Base-by-base conservation (phyloP, 257 asterid species). In the Nicotiana knightiana region DNA sequence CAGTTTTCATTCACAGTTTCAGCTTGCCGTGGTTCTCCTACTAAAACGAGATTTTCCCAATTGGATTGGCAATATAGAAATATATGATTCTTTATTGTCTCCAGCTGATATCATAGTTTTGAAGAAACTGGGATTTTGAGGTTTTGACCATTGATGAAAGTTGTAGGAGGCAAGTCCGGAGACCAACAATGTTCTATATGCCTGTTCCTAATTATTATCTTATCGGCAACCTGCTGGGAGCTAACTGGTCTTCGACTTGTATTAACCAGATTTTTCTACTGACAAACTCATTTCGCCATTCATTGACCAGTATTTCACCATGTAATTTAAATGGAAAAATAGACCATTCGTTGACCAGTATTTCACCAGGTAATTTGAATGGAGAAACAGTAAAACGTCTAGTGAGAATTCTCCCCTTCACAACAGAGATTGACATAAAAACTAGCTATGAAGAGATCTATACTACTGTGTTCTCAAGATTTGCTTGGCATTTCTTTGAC, bases 171-270 rank as follows among this genome's bases (percentile, higher is more conserved):
- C 18, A 9, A 82, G 54, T 53, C 43, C 73, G 17, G 64, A 59
- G 43, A 37, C 84, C 81, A 32, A 71, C 84, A 5, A 35, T 71
- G 9, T 73, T 82, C 32, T 59, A 58, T 81, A 82, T 82, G 80
- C 81, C 75, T 9, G 24, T 6, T 33, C 61, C 84, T 43, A 1
- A 18, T 15, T 26, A 10, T 7, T 0, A 11, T 26, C 53, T 58
- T 8, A 6, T 58, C 9, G 65, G 73, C 30, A 35, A 82, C 28
- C 46, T 82, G 17, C 33, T 82, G 54, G 53, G 77, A 57, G 81
- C 76, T 24, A 82, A 82, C 59, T 82, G 81, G 84, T 82, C 75
- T 12, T 57, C 65, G 6, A 71, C 75, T 82, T 57, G 24, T 24
- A 64, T 82, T 33, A 82, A 59, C 57, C 35, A 61, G 55, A 48